These are phyloP conservation scores for Solanum medicagineum DNA, from an alignment of 257 asterid genomes.

Conservation along the genomic window DNA sequence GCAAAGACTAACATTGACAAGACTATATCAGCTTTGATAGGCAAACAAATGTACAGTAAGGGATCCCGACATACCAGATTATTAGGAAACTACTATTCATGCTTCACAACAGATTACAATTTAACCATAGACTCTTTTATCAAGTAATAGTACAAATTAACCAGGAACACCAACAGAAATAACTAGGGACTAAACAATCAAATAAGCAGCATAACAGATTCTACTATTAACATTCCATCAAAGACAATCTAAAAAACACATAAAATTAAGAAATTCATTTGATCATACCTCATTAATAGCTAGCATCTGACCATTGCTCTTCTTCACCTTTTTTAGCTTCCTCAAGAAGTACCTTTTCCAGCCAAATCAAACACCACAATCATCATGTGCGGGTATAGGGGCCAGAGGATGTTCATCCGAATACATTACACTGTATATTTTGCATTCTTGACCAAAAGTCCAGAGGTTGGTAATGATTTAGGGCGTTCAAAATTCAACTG, in stretches of 20 bases:
- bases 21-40: background rate
- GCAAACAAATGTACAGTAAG: background rate
- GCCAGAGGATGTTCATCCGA: background rate
- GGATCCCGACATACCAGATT: background rate
- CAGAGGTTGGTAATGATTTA: background rate
- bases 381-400: background rate
- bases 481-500: background rate
- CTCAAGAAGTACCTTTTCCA: slow-evolving; percentile 68
- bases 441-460: background rate
- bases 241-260: background rate
- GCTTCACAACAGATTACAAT: background rate
- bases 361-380: background rate
- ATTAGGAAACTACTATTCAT: background rate
- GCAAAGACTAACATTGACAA: background rate
- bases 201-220: background rate
- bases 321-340: slow-evolving; percentile 85
- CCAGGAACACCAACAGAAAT: background rate
- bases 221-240: background rate
- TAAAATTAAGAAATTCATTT: background rate
- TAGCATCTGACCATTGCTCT: slow-evolving; percentile 79
- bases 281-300: slow-evolving; percentile 73
- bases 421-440: no score
- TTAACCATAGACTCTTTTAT: background rate
- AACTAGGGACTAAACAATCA: background rate
- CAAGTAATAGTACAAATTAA: background rate